Conservation (phyloP, 2,329 filamentous ascomycete species). For the Colletotrichum sansevieriae region DNA sequence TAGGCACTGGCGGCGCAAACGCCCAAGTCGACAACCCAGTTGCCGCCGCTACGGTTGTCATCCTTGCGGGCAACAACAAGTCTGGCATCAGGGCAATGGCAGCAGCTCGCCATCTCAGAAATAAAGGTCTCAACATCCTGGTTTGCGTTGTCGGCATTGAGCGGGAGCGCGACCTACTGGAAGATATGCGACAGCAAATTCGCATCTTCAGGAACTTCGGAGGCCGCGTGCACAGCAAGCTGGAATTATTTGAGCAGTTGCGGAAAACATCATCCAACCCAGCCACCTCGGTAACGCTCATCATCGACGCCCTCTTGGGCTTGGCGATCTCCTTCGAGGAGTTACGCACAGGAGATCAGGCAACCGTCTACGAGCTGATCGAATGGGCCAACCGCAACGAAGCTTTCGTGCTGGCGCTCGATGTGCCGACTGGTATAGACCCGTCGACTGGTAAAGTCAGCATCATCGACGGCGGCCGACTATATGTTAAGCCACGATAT, state of each 20-base stretch:
- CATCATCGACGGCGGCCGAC: conserved; percentile 78
- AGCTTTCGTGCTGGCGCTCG: conserved; percentile 86
- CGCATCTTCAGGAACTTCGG: conserved; percentile 88
- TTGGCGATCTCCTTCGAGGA: conserved; percentile 91
- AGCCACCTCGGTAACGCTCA: conserved; percentile 75
- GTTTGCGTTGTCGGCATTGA: conserved; percentile 89
- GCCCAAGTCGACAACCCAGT: conserved; percentile 46
- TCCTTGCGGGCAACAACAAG: conserved; percentile 96
- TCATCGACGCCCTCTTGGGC: conserved; percentile 90
- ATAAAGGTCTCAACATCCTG: conserved; percentile 84
- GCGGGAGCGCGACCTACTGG: conserved; percentile 82
- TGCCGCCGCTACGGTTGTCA: conserved; percentile 65
- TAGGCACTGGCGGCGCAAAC: conserved; percentile 55
- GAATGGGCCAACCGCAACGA: conserved; percentile 94
- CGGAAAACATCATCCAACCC: conserved; percentile 56
- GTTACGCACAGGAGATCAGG: conserved; percentile 84
- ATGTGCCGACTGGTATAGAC: conserved; percentile 90
- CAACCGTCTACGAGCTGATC: conserved; percentile 88
- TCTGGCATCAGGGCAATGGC: conserved; percentile 87
- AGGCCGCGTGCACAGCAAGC: conserved; percentile 75
- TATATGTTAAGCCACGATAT: conserved; percentile 85
- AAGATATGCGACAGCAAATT: conserved; percentile 84
- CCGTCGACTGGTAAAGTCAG: conserved; percentile 78
- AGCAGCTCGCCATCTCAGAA: conserved; percentile 87
- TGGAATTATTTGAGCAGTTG: conserved; percentile 71